phyloP scores from a whole-genome alignment of 306 rosid genomes.

The Morella rubra region DNA sequence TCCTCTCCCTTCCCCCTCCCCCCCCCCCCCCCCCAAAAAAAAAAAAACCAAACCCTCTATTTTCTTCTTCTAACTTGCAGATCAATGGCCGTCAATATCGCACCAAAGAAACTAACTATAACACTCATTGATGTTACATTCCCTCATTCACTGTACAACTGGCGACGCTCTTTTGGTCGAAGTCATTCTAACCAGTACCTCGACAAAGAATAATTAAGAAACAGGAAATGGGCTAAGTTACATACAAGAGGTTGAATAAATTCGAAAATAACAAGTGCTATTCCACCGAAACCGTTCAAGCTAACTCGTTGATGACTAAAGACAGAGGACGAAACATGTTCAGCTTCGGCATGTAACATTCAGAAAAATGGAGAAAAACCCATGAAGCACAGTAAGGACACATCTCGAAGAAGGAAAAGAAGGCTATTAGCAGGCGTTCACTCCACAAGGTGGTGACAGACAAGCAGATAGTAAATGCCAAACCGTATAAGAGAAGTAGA shows the following conservation, averaged over 20 bases:
- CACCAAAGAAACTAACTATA: neutral
- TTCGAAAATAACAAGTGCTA: neutral
- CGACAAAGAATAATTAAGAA: neutral
- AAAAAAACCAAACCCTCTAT: neutral
- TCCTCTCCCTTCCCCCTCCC: neutral
- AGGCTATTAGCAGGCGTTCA: neutral
- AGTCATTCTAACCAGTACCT: neutral
- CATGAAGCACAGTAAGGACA: slow-evolving; percentile 9
- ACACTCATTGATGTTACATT: neutral
- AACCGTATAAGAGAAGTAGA: neutral
- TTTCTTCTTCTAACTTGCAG: neutral
- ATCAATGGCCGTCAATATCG: neutral
- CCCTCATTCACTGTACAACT: neutral
- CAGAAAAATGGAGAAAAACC: slow-evolving; percentile 3
- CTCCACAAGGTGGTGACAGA: neutral
- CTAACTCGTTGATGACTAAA: neutral
- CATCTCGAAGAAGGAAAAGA: slow-evolving; percentile 7
- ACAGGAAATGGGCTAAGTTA: neutral
- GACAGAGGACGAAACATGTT: neutral
- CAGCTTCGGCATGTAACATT: neutral
- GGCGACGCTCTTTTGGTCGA: neutral
- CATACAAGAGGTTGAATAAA: slow-evolving; percentile 1
- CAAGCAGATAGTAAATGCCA: neutral
- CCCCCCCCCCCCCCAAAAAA: neutral
- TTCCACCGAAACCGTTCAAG: neutral